Evolutionary conservation across 2,329 filamentous ascomycete genomes (phyloP).

Genomic region (Fusarium sp.): DNA sequence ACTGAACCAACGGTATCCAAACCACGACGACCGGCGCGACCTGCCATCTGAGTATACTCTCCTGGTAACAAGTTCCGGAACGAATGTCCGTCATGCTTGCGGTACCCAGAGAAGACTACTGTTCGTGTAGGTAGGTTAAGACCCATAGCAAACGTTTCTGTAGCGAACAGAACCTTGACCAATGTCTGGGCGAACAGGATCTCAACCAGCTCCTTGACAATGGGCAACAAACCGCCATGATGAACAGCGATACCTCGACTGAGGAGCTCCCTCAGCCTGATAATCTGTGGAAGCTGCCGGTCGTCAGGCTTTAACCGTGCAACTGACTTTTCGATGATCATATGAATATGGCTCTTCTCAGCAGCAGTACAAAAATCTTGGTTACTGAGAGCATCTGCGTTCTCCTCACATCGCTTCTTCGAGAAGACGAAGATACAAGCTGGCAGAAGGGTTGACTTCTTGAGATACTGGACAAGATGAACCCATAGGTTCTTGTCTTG

Average conservation of each 20-base stretch:
- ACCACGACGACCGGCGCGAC: conserved; percentile 90
- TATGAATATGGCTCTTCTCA: conserved; percentile 97
- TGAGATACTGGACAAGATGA: conserved; percentile 89
- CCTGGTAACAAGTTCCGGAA: conserved; percentile 93
- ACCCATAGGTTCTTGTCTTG: conserved; percentile 99
- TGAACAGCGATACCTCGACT: conserved; percentile 93
- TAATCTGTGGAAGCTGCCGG: conserved; percentile 88
- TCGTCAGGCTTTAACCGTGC: conserved; percentile 92
- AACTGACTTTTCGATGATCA: conserved; percentile 96
- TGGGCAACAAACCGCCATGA: conserved; percentile 91
- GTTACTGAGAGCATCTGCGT: conserved; percentile 93
- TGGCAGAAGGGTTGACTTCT: conserved; percentile 85
- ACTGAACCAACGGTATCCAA: conserved; percentile 93
- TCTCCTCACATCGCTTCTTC: conserved; percentile 96
- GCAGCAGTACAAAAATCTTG: conserved; percentile 92
- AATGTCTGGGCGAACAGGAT: conserved; percentile 94
- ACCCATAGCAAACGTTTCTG: conserved; percentile 98
- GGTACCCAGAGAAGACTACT: conserved; percentile 95
- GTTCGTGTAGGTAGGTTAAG: conserved; percentile 94
- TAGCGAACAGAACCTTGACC: conserved; percentile 97
- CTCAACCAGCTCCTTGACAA: conserved; percentile 97
- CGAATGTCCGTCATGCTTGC: conserved; percentile 92
- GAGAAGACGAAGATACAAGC: conserved; percentile 99
- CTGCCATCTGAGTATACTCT: conserved; percentile 99
- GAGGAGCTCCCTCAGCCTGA: conserved; percentile 84